phyloP scores from a whole-genome alignment of 352 stramenopile genomes.

The Globisporangium megalacanthum region DNA sequence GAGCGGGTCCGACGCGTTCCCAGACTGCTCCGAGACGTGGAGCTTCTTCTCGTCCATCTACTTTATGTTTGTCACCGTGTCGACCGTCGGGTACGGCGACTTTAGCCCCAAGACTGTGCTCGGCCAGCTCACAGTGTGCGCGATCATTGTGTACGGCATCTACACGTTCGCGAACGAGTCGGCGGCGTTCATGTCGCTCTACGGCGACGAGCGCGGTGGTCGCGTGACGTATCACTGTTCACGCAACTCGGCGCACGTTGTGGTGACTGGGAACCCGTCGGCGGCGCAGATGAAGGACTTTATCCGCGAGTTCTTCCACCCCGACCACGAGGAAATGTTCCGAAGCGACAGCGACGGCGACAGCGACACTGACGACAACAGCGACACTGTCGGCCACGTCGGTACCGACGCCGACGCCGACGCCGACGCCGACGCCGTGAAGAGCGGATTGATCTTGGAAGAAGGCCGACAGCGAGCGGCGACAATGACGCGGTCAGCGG shows the following conservation, averaged over 20 bases:
- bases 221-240: conserved; percentile 56
- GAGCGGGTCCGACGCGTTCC: conserved; percentile 38
- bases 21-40: conserved; percentile 72
- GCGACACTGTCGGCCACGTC: neutral
- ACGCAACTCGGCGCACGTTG: conserved; percentile 70
- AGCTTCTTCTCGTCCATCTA: conserved; percentile 87
- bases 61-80: conserved; percentile 88
- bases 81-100: conserved; percentile 83
- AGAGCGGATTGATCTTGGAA: conserved; percentile 5
- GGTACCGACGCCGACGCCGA: neutral
- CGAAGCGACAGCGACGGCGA: conserved; percentile 10
- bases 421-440: neutral
- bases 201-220: conserved; percentile 56
- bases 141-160: conserved; percentile 84
- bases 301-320: conserved; percentile 87
- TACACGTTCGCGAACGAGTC: conserved; percentile 86
- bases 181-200: conserved; percentile 70
- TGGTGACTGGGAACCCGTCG: conserved; percentile 82
- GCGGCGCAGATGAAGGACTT: conserved; percentile 80
- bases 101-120: conserved; percentile 83
- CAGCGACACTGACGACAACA: conserved; percentile 8
- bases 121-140: conserved; percentile 66
- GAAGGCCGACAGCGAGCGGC: conserved; percentile 7
- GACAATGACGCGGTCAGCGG: too few species aligned
- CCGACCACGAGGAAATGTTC: conserved; percentile 60